phyloP scores from a whole-genome alignment of 2,329 filamentous ascomycete genomes.

The Neonectria punicea region DNA sequence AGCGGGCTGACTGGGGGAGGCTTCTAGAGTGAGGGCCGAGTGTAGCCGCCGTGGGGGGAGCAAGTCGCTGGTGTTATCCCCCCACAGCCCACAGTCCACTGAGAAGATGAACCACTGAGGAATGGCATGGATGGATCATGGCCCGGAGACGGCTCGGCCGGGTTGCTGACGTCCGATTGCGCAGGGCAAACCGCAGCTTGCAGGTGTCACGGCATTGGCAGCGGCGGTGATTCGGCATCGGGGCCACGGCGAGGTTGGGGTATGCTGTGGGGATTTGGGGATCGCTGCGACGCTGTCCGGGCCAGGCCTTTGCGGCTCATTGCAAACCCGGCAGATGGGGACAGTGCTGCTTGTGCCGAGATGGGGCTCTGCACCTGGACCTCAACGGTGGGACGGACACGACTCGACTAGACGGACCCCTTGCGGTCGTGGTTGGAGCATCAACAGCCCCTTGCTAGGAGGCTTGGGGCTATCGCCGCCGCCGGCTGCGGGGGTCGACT shows the following conservation, averaged over 20 bases:
- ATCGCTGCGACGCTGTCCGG: neutral
- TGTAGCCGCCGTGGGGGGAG: slow-evolving; percentile 40
- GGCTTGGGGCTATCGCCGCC: slow-evolving; percentile 11
- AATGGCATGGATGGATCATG: slow-evolving; percentile 12
- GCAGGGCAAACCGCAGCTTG: slow-evolving; percentile 4
- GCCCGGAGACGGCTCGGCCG: slow-evolving; percentile 5
- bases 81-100: neutral
- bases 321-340: slow-evolving; percentile 8
- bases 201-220: slow-evolving; percentile 1
- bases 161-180: slow-evolving; percentile 15
- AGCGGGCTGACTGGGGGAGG: slow-evolving; percentile 9
- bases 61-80: neutral
- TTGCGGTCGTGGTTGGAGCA: neutral
- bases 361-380: slow-evolving; percentile 2
- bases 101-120: slow-evolving; percentile 6
- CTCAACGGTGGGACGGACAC: neutral
- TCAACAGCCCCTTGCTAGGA: neutral
- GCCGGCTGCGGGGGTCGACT: slow-evolving; percentile 4
- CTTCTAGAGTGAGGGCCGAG: slow-evolving; percentile 34
- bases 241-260: neutral
- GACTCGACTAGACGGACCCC: neutral
- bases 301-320: slow-evolving; percentile 15
- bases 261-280: slow-evolving; percentile 14
- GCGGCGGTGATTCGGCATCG: neutral
- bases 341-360: neutral